These are phyloP conservation scores for Xylariaceae sp. DNA, from an alignment of 2,329 filamentous ascomycete species.

Conservation along the genomic window DNA sequence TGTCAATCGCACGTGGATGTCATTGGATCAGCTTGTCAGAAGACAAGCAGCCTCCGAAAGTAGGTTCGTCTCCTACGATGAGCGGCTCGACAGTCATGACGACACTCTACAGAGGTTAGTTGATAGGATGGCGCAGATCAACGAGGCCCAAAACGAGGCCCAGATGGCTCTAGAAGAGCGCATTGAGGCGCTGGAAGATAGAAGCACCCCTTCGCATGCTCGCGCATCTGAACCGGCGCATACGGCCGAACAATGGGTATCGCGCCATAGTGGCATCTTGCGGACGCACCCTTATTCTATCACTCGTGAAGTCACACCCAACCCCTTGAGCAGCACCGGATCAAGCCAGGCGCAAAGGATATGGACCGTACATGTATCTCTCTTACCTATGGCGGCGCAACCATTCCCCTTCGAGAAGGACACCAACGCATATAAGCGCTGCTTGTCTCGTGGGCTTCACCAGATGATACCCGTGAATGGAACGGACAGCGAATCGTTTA, in stretches of 20 bases:
- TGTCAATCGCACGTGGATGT: slow-evolving; percentile 49
- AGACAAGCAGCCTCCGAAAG: slow-evolving; percentile 36
- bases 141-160: slow-evolving; percentile 47
- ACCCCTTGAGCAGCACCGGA: not conserved
- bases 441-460: slow-evolving; percentile 55
- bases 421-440: slow-evolving; percentile 56
- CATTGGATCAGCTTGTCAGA: slow-evolving; percentile 42
- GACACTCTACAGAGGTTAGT: slow-evolving; percentile 42
- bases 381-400: slow-evolving; percentile 49
- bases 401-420: slow-evolving; percentile 59
- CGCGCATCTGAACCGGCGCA: slow-evolving; percentile 28
- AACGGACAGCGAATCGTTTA: slow-evolving; percentile 45
- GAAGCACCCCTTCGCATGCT: slow-evolving; percentile 24
- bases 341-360: slow-evolving; percentile 17
- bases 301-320: slow-evolving; percentile 4
- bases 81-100: slow-evolving; percentile 38
- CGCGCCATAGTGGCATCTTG: slow-evolving; percentile 11
- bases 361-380: slow-evolving; percentile 57
- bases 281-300: slow-evolving; percentile 7
- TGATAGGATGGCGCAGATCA: slow-evolving; percentile 45
- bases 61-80: slow-evolving; percentile 37
- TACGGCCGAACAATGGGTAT: slow-evolving; percentile 9
- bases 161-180: slow-evolving; percentile 51
- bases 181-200: slow-evolving; percentile 45
- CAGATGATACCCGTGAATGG: slow-evolving; percentile 51